phyloP scores from a whole-genome alignment of 345 rosid species.

The Eucalyptus sp. region DNA sequence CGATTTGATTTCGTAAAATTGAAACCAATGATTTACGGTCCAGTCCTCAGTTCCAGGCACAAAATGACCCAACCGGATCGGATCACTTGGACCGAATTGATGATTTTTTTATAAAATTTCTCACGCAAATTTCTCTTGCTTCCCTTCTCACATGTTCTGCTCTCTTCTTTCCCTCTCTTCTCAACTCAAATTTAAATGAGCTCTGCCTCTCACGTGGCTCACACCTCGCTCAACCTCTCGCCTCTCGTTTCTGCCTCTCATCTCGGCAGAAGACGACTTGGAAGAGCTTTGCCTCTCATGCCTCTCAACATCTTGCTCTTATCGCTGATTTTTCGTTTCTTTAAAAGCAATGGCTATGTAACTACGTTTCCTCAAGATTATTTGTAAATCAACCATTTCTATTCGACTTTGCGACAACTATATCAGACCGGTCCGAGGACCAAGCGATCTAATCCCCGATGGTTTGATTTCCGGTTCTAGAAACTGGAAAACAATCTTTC shows the following conservation, averaged over 20 bases:
- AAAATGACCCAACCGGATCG: accelerated
- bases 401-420: neutral
- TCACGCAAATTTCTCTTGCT: too few relatives aligned
- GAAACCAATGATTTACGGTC: too few relatives aligned
- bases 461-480: too few relatives aligned
- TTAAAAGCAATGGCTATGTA: neutral
- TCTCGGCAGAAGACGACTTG: too few relatives aligned
- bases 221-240: too few relatives aligned
- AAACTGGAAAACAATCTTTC: too few relatives aligned
- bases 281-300: neutral
- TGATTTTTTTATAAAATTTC: neutral
- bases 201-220: neutral
- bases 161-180: neutral
- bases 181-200: too few relatives aligned
- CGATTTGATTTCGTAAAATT: too few relatives aligned
- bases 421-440: neutral
- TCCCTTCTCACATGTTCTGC: neutral
- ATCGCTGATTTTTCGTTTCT: neutral
- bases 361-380: too few relatives aligned
- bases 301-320: neutral
- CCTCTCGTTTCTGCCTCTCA: too few relatives aligned
- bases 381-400: neutral
- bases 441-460: too few relatives aligned
- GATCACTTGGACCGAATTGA: neutral
- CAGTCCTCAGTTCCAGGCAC: accelerated